Percentiles rank a stretch among this genome's conserved stretches.
Conservation (phyloP, 352 stramenopile species). For the Phytophthora cactorum region DNA sequence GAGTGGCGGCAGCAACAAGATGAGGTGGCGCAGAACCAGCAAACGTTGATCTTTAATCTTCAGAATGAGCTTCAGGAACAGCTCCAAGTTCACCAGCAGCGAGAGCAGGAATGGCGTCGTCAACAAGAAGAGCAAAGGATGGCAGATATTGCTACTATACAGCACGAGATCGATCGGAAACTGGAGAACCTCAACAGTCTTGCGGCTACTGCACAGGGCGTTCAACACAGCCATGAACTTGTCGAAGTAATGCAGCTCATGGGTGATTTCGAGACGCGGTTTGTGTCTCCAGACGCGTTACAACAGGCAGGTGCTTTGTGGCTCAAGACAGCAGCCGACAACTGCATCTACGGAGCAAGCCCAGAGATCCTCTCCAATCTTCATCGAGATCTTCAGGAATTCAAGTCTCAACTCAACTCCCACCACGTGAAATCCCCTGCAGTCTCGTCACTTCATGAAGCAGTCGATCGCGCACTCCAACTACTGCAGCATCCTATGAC, state of each 20-base stretch:
- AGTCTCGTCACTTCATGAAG: conserved; percentile 37
- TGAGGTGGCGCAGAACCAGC: conserved; percentile 28
- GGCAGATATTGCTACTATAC: conserved; percentile 11
- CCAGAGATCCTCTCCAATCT: conserved; percentile 36
- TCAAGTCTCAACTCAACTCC: conserved; percentile 37
- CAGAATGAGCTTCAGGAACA: conserved; percentile 28
- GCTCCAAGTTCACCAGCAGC: conserved; percentile 16
- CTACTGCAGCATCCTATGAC: conserved; percentile 34
- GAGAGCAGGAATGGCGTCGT: conserved; percentile 27
- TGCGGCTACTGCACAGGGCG: conserved; percentile 14
- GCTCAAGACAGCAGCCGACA: conserved; percentile 56
- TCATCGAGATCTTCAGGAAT: conserved; percentile 36
- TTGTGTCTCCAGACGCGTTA: conserved; percentile 38
- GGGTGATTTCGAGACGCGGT: conserved; percentile 28
- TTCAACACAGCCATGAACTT: conserved; percentile 13
- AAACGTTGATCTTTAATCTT: conserved; percentile 33
- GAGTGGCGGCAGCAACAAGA: conserved; percentile 34
- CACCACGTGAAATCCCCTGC: conserved; percentile 34
- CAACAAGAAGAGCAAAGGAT: conserved; percentile 16
- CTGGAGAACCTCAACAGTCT: conserved; percentile 26
- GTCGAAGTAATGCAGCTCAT: conserved; percentile 15
- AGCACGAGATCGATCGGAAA: conserved; percentile 34
- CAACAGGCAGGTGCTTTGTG: conserved; percentile 31
- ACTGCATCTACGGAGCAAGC: conserved; percentile 65
- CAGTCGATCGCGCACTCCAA: conserved; percentile 40